Percentiles rank a stretch among this genome's conserved stretches.
phyloP scores from a whole-genome alignment of 352 stramenopile species.

The Globisporangium sylvaticum region DNA sequence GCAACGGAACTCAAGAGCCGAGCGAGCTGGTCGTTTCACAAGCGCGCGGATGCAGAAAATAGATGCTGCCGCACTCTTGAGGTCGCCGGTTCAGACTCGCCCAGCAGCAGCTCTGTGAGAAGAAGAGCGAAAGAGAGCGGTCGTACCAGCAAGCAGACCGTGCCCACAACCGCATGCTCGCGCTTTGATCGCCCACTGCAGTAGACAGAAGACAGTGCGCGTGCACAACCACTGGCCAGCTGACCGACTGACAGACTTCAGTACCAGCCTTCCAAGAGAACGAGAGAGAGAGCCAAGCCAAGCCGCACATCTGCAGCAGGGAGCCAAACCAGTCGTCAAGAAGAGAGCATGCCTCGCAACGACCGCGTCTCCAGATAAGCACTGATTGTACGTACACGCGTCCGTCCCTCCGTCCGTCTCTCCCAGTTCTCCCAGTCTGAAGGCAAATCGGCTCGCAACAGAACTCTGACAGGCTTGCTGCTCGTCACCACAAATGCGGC shows the following conservation, averaged over 20 bases:
- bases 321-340: neutral
- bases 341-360: constrained; percentile 3
- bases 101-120: neutral
- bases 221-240: no score
- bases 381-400: neutral
- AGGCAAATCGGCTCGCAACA: neutral
- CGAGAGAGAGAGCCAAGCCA: neutral
- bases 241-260: no score
- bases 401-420: neutral
- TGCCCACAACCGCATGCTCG: no score
- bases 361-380: neutral
- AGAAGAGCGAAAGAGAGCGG: neutral
- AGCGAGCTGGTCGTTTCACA: neutral
- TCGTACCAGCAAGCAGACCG: neutral
- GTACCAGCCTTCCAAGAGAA: no score
- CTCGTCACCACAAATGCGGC: neutral
- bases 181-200: no score
- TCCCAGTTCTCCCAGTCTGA: neutral
- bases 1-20: neutral
- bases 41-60: constrained; percentile 3
- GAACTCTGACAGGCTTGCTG: neutral
- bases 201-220: no score
- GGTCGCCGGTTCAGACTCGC: neutral
- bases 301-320: neutral
- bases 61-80: neutral